Evolutionary conservation across 495 filamentous ascomycete genomes (phyloP).

Genomic region (Cryomyces minteri): DNA sequence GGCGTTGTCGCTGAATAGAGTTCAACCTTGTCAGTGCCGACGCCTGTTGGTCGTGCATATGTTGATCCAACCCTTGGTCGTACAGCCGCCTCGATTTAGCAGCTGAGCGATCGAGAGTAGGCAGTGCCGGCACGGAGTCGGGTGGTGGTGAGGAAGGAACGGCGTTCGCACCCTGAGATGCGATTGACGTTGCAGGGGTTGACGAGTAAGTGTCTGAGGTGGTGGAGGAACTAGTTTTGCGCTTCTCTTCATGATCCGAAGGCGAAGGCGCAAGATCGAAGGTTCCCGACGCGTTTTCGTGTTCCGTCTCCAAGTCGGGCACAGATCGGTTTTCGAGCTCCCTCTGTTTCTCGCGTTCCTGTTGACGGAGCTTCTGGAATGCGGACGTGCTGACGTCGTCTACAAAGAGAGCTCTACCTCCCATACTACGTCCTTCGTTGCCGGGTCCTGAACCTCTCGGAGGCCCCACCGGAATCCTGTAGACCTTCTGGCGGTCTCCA

Average conservation of each 20-base stretch:
- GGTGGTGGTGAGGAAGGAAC: constrained; percentile 11
- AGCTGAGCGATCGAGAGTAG: constrained; percentile 23
- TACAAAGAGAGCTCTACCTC: constrained; percentile 61
- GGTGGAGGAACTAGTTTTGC: constrained; percentile 77
- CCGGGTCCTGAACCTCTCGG: constrained; percentile 16
- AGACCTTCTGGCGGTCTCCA: constrained; percentile 90
- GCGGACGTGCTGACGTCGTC: constrained; percentile 65
- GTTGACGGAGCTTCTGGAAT: constrained; percentile 54
- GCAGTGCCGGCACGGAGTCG: constrained; percentile 15
- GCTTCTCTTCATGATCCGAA: constrained; percentile 47
- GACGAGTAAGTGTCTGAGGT: constrained; percentile 54
- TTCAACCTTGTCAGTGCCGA: constrained; percentile 64
- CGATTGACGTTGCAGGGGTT: constrained; percentile 80
- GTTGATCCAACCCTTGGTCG: constrained; percentile 64
- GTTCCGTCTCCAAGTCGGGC: constrained; percentile 15
- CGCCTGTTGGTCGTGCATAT: constrained; percentile 63
- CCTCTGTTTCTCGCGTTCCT: constrained; percentile 31
- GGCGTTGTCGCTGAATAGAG: constrained; percentile 41
- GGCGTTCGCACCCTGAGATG: constrained; percentile 46
- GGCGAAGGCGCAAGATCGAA: constrained; percentile 38
- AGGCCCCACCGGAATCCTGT: constrained; percentile 53
- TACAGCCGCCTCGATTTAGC: constrained; percentile 65
- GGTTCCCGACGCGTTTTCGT: constrained; percentile 22
- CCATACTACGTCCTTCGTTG: constrained; percentile 28
- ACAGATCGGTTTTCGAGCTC: constrained; percentile 17